A percentile compares a stretch with the other conserved stretches of the same genome.
Evolutionary conservation across 305 asterid genomes (phyloP).

Genomic region (Galium porrigens): DNA sequence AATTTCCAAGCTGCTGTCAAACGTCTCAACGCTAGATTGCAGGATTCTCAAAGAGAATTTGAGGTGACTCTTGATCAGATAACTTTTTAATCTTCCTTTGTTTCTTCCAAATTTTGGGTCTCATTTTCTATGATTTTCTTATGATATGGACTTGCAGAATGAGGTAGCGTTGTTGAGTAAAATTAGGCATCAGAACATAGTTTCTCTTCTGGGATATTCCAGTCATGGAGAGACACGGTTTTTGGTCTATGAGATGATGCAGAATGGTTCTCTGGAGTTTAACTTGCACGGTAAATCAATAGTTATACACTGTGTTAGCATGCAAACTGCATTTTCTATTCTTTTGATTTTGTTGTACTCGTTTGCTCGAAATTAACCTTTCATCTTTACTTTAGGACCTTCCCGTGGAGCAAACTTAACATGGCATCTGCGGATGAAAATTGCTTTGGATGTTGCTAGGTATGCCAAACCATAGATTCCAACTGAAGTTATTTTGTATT

Average conservation of each 20-base stretch:
- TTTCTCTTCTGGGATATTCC: slow-evolving; percentile 69
- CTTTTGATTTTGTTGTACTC: background rate
- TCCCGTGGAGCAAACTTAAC: slow-evolving; percentile 42
- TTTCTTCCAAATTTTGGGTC: background rate
- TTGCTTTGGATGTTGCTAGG: slow-evolving; percentile 88
- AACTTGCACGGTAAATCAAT: slow-evolving; percentile 55
- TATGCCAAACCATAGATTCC: slow-evolving; percentile 14
- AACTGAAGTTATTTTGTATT: background rate
- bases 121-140: slow-evolving; percentile 6
- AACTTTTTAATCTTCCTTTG: slow-evolving; percentile 1
- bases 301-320: background rate
- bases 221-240: slow-evolving; percentile 46
- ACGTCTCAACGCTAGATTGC: slow-evolving; percentile 38
- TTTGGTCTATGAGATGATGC: slow-evolving; percentile 77
- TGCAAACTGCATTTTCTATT: background rate
- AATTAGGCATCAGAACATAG: slow-evolving; percentile 70
- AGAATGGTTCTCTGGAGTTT: slow-evolving; percentile 58
- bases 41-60: slow-evolving; percentile 49
- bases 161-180: slow-evolving; percentile 59
- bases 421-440: slow-evolving; percentile 85
- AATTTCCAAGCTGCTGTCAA: slow-evolving; percentile 53
- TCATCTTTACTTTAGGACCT: slow-evolving; percentile 33
- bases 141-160: slow-evolving; percentile 40
- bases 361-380: background rate
- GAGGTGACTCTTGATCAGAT: slow-evolving; percentile 31